phyloP scores from a whole-genome alignment of 1,284 basidiomycete species.

The Amylostereum areolatum region DNA sequence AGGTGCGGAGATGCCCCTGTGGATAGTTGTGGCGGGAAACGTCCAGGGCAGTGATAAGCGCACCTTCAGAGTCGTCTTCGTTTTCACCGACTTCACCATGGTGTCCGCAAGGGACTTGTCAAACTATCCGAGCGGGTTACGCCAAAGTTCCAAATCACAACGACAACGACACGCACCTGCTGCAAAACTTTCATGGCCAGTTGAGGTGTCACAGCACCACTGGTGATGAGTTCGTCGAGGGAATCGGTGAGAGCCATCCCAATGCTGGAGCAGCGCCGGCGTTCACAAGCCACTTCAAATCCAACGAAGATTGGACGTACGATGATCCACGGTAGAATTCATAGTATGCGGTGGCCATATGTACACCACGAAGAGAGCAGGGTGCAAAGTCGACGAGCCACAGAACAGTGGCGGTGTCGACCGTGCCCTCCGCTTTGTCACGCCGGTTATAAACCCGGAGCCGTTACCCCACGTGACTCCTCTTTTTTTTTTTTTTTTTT shows the following conservation, averaged over 20 bases:
- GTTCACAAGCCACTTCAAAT: slow-evolving; percentile 4
- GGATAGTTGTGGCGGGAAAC: background rate
- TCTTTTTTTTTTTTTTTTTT: too few relatives aligned
- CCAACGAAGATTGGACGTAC: slow-evolving; percentile 41
- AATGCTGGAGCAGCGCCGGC: slow-evolving; percentile 51
- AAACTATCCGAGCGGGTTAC: slow-evolving; percentile 50
- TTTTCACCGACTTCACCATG: slow-evolving; percentile 87
- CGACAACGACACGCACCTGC: slow-evolving; percentile 56
- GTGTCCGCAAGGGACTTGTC: slow-evolving; percentile 92
- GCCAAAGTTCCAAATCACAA: background rate
- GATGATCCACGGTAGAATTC: slow-evolving; percentile 88
- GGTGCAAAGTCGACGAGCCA: background rate
- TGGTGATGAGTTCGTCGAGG: slow-evolving; percentile 96
- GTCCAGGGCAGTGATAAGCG: slow-evolving; percentile 13
- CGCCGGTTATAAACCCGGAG: background rate
- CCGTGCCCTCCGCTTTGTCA: background rate
- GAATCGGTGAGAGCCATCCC: slow-evolving; percentile 98
- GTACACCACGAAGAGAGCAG: slow-evolving; percentile 2
- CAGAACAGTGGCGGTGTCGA: too few relatives aligned
- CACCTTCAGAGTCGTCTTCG: slow-evolving; percentile 87
- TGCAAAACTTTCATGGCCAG: slow-evolving; percentile 95
- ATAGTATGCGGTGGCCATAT: slow-evolving; percentile 80
- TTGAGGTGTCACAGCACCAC: slow-evolving; percentile 95
- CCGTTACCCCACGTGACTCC: background rate
- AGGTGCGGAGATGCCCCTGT: slow-evolving; percentile 86